Base-by-base conservation (phyloP, 768 basidiomycete species). In the Lentinula sp. region DNA sequence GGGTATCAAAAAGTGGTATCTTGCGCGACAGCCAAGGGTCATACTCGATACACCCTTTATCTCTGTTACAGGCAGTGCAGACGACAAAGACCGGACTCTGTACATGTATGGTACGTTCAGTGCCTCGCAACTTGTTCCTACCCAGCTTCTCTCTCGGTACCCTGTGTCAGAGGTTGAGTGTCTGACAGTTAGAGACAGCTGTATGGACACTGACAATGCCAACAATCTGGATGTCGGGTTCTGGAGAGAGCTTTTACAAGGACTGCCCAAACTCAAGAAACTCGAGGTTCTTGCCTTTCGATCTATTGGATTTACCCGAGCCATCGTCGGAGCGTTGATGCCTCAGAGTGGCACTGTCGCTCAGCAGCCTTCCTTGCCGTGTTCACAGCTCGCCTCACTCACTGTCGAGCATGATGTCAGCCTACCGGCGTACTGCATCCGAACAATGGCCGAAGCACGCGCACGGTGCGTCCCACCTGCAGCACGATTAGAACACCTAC, bases 41-140 rank as follows among this genome's bases (percentile, higher is more conserved):
- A 49, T 45, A 5, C 35, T 51, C 8, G 55, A 57, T 23, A 55
- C 61, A 15, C 61, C 61, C 28, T 62, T 58, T 35, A 32, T 62
- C 18, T 43, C 49, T 16, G 42, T 62, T 16, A 48, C 58, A 13
- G 34, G 58, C 9, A 4, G 3, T 21, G 10, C 9, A 11, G 42
- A 57, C 5, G 6, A 5, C 18, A 40, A 45, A 49, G 35, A 42
- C 11, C 34, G 57, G 7, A 59, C 40, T 31, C 37, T 62, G 16
- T 31, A 62, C 40, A 58, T 62, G 48, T 62, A 50, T n/a, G 61
- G 61, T n/a, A 43, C 57, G 9, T 59, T 52, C 31, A 52, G 18
- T 32, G 18, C 35, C 8, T 51, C 61, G 7, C 61, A 55, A 32
- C 21, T 51, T 8, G 28, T 48, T 15, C 56, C 49, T 23, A 18